Percentiles rank a stretch among this genome's conserved stretches.
These are phyloP conservation scores for Colletotrichum orbiculare DNA, from an alignment of 2,329 filamentous ascomycete species.

Conservation along the genomic window DNA sequence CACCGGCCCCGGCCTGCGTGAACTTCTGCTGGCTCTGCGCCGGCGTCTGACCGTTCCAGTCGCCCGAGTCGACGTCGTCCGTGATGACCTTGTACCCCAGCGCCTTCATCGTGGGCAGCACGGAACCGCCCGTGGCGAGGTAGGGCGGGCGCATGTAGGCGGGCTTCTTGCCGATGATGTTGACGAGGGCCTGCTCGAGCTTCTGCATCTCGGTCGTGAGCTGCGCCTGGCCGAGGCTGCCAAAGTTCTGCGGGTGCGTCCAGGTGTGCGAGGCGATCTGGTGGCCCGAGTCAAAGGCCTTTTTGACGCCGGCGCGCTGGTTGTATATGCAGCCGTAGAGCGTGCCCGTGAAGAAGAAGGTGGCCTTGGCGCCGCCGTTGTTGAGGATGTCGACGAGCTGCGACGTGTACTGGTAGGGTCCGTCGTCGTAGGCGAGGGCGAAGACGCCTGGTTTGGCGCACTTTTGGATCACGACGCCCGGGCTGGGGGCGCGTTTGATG, in stretches of 20 bases:
- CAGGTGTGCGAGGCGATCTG: constrained; percentile 66
- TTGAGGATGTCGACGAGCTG: constrained; percentile 63
- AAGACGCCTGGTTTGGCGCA: constrained; percentile 57
- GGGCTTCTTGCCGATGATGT: constrained; percentile 60
- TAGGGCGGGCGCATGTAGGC: constrained; percentile 62
- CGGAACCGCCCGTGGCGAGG: constrained; percentile 57
- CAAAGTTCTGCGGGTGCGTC: constrained; percentile 59
- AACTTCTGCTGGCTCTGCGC: constrained; percentile 65
- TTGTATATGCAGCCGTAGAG: constrained; percentile 63
- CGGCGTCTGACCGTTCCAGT: constrained; percentile 66
- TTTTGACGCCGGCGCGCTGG: constrained; percentile 63
- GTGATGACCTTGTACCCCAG: constrained; percentile 71
- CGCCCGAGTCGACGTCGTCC: constrained; percentile 70
- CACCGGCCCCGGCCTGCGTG: constrained; percentile 52
- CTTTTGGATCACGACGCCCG: constrained; percentile 57
- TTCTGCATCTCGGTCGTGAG: constrained; percentile 61
- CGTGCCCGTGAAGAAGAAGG: constrained; percentile 65
- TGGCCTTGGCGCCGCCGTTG: constrained; percentile 59
- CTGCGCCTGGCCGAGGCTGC: constrained; percentile 49
- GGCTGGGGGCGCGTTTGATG: constrained; percentile 52
- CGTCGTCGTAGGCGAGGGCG: constrained; percentile 66
- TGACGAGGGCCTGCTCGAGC: constrained; percentile 61
- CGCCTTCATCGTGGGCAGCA: constrained; percentile 53
- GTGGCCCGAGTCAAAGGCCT: constrained; percentile 61
- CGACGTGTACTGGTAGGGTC: constrained; percentile 61